Conservation (phyloP, 2,329 filamentous ascomycete species). For the Coniochaeta pulveracea region DNA sequence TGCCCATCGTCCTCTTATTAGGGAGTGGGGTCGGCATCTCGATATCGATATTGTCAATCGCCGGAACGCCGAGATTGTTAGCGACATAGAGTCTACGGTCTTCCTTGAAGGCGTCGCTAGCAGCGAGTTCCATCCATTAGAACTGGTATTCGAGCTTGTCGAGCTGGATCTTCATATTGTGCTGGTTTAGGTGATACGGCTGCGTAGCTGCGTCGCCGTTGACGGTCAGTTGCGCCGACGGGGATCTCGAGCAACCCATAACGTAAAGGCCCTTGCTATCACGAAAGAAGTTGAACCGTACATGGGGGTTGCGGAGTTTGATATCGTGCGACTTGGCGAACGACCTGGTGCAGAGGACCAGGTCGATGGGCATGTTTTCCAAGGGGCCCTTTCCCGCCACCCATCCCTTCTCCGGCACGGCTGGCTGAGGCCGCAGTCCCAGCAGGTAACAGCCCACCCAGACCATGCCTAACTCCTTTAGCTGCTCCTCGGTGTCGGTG, state of each 20-base stretch:
- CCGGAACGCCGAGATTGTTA: conserved; percentile 1
- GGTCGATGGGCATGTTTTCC: no score
- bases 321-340: no score
- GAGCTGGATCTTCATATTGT: conserved; percentile 4
- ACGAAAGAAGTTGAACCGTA: no score
- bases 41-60: conserved; percentile 2
- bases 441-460: no score
- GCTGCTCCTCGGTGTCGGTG: no score
- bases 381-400: no score
- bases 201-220: conserved; percentile 3
- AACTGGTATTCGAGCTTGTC: conserved; percentile 4
- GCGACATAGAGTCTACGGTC: conserved; percentile 2
- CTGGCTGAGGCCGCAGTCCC: no score
- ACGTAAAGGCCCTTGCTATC: background rate
- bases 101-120: conserved; percentile 2
- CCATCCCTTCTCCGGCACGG: no score
- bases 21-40: conserved; percentile 4
- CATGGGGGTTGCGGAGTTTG: no score
- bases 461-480: no score
- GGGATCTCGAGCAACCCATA: conserved; percentile 1
- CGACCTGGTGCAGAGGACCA: no score
- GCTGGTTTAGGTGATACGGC: conserved; percentile 3
- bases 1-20: conserved; percentile 3
- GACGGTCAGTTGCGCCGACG: conserved; percentile 3
- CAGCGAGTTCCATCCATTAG: conserved; percentile 3